Base-by-base conservation (phyloP, 2,329 filamentous ascomycete genomes). In the Sporothrix euskadiensis region DNA sequence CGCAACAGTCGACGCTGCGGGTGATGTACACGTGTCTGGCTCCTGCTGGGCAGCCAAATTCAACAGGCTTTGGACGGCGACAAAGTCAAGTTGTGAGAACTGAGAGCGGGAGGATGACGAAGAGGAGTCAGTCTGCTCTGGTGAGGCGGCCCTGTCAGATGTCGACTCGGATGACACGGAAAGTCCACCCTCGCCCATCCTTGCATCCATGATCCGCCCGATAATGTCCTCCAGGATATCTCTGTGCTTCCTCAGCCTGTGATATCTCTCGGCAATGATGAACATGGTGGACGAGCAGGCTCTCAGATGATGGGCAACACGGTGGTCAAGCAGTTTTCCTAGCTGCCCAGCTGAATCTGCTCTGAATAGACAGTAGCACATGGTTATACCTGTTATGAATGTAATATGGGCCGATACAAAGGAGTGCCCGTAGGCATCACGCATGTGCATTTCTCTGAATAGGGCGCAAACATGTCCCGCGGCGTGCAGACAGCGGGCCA, bases 241-340 rank as follows among this genome's bases (percentile, higher is more conserved):
- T 7, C 84, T 80, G 78, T 85, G 85, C 73, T 82, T 82, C 65
- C 82, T 83, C 4, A 85, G 83, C 81, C 83, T 84, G 0, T 81
- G 78, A 9, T 83, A 83, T 39, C 83, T 81, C 74, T 86, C 84
- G 3, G 83, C 82, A 82, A 86, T 85, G 56, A 85, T 83, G 69
- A 84, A 85, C 3, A 86, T 79, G 2, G 85, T 83, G 0, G 84
- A 81, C 0, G 83, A 85, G 78, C 84, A 85, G 4, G 84, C 84
- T 35, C 84, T 83, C 57, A 86, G 82, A 63, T 85, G 83, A 75
- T 85, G 84, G 75, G 83, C 83, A 71, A 85, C 81, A 14, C 80
- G 79, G 16, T 85, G 80, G 10, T 83, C 84, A 83, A 84, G 85
- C n/a, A 85, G 80, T 47, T 80, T 78, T 7, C 22, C 39, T 8